These are phyloP conservation scores for Phaeosphaeria sp. DNA, from an alignment of 2,329 filamentous ascomycete species.

Conservation along the genomic window DNA sequence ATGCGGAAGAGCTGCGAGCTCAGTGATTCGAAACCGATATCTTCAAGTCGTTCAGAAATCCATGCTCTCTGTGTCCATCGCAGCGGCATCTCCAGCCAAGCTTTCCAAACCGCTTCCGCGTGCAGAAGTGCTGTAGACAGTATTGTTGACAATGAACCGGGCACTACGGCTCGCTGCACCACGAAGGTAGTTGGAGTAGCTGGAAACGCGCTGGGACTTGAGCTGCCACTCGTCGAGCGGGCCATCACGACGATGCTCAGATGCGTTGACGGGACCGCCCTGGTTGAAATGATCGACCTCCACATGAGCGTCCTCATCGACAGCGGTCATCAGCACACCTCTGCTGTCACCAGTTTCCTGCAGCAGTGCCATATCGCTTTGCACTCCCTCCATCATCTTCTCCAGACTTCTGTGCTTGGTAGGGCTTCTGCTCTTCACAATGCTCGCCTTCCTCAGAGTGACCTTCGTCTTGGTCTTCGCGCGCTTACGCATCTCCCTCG, in stretches of 20 bases:
- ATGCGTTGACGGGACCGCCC: not conserved
- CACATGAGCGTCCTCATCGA: not conserved
- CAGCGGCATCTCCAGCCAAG: not conserved
- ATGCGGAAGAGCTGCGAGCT: not conserved
- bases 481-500: constrained; percentile 10
- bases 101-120: not conserved
- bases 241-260: constrained; percentile 8
- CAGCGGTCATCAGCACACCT: not conserved
- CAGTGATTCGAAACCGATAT: not conserved
- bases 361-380: no score
- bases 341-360: not conserved
- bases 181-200: constrained; percentile 28
- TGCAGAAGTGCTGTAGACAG: not conserved
- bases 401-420: constrained; percentile 8
- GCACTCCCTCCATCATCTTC: constrained; percentile 1
- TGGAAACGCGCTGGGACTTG: constrained; percentile 24
- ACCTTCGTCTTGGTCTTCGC: constrained; percentile 5
- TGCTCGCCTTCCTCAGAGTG: constrained; percentile 1
- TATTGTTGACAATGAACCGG: constrained; percentile 9
- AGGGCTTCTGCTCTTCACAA: not conserved
- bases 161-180: constrained; percentile 18
- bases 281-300: not conserved
- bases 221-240: constrained; percentile 20
- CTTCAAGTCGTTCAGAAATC: constrained; percentile 2
- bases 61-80: not conserved